phyloP scores from a whole-genome alignment of 768 basidiomycete species.

The Russula olivacea region DNA sequence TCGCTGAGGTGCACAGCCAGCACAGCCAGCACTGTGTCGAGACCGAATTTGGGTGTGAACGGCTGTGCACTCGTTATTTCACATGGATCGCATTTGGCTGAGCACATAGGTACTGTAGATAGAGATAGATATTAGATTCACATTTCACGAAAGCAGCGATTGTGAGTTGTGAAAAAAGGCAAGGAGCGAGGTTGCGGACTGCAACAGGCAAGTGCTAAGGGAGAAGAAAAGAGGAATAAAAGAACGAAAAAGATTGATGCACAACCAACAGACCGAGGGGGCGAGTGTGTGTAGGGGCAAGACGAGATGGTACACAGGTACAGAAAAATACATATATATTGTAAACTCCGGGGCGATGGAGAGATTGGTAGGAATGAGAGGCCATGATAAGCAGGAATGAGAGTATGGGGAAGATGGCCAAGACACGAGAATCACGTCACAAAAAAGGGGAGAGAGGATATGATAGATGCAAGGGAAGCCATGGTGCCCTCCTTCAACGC shows the following conservation, averaged over 20 bases:
- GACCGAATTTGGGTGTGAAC: constrained; percentile 63
- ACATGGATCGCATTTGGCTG: constrained; percentile 33
- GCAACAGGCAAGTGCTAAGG: background rate
- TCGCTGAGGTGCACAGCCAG: no score
- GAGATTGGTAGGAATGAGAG: background rate
- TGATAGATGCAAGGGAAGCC: background rate
- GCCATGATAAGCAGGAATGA: background rate
- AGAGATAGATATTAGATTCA: background rate
- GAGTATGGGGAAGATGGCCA: background rate
- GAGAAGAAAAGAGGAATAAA: background rate
- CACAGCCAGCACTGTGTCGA: no score
- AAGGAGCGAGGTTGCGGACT: background rate
- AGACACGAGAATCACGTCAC: background rate
- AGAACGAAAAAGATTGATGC: constrained; percentile 6
- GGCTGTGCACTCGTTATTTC: constrained; percentile 37
- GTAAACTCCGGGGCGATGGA: background rate
- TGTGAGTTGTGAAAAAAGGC: constrained; percentile 11
- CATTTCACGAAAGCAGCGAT: background rate
- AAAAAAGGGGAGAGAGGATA: no score
- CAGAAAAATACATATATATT: constrained; percentile 15
- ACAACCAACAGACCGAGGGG: background rate
- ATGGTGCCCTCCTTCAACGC: background rate
- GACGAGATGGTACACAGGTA: constrained; percentile 7
- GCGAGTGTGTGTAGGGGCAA: background rate
- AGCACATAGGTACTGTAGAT: no score